Base-by-base conservation (phyloP, 225 moss, liverwort and hornwort species). In the Bryoerythrophyllum caledonicum region DNA sequence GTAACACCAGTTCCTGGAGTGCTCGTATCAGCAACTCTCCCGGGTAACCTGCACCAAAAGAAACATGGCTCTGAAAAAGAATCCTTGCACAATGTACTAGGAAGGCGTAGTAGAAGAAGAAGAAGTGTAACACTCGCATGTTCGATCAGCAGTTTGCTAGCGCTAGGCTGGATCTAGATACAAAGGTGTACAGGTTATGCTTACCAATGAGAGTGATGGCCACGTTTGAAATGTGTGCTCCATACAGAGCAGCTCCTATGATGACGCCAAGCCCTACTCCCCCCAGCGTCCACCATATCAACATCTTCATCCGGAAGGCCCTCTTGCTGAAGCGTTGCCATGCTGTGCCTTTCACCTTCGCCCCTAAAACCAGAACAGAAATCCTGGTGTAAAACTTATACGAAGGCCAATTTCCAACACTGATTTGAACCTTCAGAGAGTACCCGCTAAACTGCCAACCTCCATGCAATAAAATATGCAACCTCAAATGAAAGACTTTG, bases 281-380 rank as follows among this genome's bases (percentile, higher is more conserved):
- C 20, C 86, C 79, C 37, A 95, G 67, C 51, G 93, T 95, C 95
- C 95, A 95, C 82, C 85, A 91, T 34, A 95, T 86, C 68, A 95
- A 83, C 87, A 81, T 87, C 67, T 91, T 91, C 89, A 93, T 87
- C 16, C 87, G 84, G 11, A 93, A 82, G 83, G 85, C 89, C 62
- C 80, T 90, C 34, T 53, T 70, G 58, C 74, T 85, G 76, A 92
- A 92, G 52, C 84, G 73, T 67, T 82, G 70, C 93, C 89, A 89
- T 63, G 30, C 54, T 25, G 78, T 88, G 3, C 1, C 49, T 17
- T 62, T 75, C 48, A 49, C 6, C 72, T 27, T 71, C 51, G 12
- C 55, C 57, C 43, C 84, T 84, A 63, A 3, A 66, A 62, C 54
- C 74, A 30, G 25, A 51, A 53, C 40, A 56, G 32, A 35, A 34